Conservation (phyloP, 768 basidiomycete species). For the Strobilomyces echinocephalus region DNA sequence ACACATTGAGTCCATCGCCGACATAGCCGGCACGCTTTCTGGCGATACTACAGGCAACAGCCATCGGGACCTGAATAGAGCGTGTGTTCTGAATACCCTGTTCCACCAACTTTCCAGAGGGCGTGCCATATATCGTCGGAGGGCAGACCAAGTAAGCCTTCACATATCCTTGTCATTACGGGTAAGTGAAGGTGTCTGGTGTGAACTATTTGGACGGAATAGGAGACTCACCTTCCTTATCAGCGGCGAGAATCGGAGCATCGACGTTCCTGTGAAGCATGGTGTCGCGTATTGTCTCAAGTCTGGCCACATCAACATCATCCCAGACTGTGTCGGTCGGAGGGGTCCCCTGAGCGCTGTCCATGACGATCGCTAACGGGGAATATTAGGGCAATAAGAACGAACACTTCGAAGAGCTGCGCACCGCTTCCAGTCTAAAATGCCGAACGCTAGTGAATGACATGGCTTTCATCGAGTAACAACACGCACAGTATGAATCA, state of each 20-base stretch:
- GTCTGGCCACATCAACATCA: constrained; percentile 43
- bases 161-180: constrained; percentile 12
- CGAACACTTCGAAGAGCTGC: background rate
- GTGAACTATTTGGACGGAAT: background rate
- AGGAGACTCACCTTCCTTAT: constrained; percentile 38
- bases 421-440: constrained; percentile 48
- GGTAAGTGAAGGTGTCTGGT: background rate
- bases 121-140: constrained; percentile 57
- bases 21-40: constrained; percentile 56
- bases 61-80: constrained; percentile 52
- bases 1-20: constrained; percentile 55
- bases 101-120: constrained; percentile 45
- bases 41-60: constrained; percentile 41
- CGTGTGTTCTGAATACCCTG: constrained; percentile 40
- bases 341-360: constrained; percentile 41
- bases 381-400: background rate
- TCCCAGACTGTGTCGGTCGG: constrained; percentile 40
- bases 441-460: background rate
- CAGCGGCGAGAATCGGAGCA: constrained; percentile 41
- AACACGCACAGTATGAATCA: constrained; percentile 62
- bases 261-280: constrained; percentile 52
- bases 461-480: background rate
- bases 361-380: constrained; percentile 37
- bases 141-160: constrained; percentile 45
- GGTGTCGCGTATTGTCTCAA: constrained; percentile 42